A percentile compares a stretch with the other conserved stretches of the same genome.
These are phyloP conservation scores for Boletus tomentosulus DNA, from an alignment of 768 basidiomycete genomes.

Conservation along the genomic window DNA sequence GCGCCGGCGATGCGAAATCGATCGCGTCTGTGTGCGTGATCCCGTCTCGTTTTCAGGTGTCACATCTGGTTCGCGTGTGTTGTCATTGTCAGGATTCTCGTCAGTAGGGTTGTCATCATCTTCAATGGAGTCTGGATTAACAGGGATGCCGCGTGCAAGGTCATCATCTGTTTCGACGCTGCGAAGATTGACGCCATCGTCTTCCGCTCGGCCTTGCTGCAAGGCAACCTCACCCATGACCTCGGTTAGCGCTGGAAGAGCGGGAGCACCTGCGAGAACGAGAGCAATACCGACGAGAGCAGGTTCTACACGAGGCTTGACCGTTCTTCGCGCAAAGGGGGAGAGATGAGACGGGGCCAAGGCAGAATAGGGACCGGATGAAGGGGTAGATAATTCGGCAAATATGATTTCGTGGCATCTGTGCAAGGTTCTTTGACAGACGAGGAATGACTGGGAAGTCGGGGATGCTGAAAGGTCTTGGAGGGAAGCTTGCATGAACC, in stretches of 20 bases:
- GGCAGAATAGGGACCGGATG: slow-evolving; percentile 63
- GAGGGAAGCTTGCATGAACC: slow-evolving; percentile 97
- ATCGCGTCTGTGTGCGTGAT: slow-evolving; percentile 8
- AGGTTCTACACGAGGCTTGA: slow-evolving; percentile 70
- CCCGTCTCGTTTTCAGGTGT: slow-evolving; percentile 12
- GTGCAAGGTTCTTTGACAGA: slow-evolving; percentile 89
- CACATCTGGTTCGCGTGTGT: slow-evolving; percentile 11
- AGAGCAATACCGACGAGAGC: slow-evolving; percentile 82
- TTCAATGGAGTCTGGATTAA: slow-evolving; percentile 23
- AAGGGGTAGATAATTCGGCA: slow-evolving; percentile 69
- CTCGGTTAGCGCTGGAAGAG: slow-evolving; percentile 69
- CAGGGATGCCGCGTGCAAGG: slow-evolving; percentile 26
- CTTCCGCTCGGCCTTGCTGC: slow-evolving; percentile 81
- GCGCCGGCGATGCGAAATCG: slow-evolving; percentile 34
- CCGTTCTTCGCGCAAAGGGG: slow-evolving; percentile 53
- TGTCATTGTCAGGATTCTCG: slow-evolving; percentile 34
- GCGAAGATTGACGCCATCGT: slow-evolving; percentile 47
- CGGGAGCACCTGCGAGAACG: slow-evolving; percentile 71
- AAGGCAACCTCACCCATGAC: slow-evolving; percentile 79
- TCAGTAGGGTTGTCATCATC: slow-evolving; percentile 46
- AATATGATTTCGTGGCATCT: slow-evolving; percentile 97
- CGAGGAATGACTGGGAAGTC: slow-evolving; percentile 74
- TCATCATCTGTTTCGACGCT: slow-evolving; percentile 47
- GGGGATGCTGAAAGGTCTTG: slow-evolving; percentile 59
- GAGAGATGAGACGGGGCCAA: slow-evolving; percentile 47